phyloP scores from a whole-genome alignment of 106 monocot genomes.

The Dendrobium huoshanense region DNA sequence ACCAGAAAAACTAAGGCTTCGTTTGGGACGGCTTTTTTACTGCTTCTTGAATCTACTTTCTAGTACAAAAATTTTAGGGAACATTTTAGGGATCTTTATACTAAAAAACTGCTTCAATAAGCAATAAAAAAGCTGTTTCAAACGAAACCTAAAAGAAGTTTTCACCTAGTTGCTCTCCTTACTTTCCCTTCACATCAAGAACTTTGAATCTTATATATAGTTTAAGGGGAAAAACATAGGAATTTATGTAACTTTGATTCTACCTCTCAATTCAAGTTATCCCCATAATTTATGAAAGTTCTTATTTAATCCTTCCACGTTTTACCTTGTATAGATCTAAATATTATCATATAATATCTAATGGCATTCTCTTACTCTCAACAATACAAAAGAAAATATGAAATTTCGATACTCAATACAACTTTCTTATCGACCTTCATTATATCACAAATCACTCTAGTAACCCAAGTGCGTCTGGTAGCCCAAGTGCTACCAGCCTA shows the following conservation, averaged over 20 bases:
- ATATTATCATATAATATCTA: not conserved
- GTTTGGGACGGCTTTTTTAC: no score
- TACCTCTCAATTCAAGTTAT: not conserved
- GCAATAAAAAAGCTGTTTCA: no score
- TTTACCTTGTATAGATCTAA: not conserved
- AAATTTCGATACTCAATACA: not conserved
- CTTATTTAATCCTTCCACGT: not conserved
- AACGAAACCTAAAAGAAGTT: no score
- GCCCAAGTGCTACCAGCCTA: not conserved
- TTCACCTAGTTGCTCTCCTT: no score
- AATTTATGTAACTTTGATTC: not conserved
- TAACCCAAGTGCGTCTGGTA: not conserved
- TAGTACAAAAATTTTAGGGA: no score
- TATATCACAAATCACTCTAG: not conserved
- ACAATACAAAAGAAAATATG: not conserved
- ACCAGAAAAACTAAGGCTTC: no score
- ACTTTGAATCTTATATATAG: no score
- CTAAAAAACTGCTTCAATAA: no score
- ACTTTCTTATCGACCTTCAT: not conserved
- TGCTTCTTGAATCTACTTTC: no score
- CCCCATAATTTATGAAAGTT: not conserved
- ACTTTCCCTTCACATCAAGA: no score
- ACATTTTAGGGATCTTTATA: no score
- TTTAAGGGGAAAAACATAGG: no score
- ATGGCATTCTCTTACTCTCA: not conserved